phyloP scores from a whole-genome alignment of 495 filamentous ascomycete species.

The Aspergillus diversus region DNA sequence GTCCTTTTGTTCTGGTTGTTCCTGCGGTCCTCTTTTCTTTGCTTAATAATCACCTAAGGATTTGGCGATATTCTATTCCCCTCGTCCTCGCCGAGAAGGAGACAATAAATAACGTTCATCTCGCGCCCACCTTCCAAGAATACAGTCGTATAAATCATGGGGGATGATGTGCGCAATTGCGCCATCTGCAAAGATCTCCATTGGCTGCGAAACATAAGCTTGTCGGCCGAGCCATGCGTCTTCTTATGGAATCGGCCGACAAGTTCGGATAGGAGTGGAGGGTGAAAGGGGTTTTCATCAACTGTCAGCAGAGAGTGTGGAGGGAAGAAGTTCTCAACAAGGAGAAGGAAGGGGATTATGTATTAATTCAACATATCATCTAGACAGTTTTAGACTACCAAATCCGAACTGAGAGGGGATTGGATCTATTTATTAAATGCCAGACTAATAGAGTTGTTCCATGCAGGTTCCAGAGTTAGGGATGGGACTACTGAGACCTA shows the following conservation, averaged over 20 bases:
- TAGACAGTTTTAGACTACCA: too few relatives aligned
- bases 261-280: slow-evolving; percentile 16
- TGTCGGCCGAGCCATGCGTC: slow-evolving; percentile 34
- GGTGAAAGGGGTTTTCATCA: background rate
- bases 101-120: too few relatives aligned
- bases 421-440: too few relatives aligned
- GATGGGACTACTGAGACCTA: too few relatives aligned
- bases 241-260: slow-evolving; percentile 35
- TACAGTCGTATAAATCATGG: background rate
- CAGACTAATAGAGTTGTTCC: background rate
- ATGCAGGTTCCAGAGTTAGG: background rate
- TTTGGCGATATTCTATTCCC: too few relatives aligned
- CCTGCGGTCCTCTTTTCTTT: too few relatives aligned
- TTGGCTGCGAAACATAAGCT: slow-evolving; percentile 33
- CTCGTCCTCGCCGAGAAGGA: too few relatives aligned
- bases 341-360: too few relatives aligned
- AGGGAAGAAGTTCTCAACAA: background rate
- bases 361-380: too few relatives aligned
- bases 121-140: background rate
- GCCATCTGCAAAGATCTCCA: slow-evolving; percentile 37
- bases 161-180: slow-evolving; percentile 28
- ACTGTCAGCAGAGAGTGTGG: background rate
- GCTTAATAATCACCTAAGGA: too few relatives aligned
- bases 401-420: too few relatives aligned
- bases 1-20: too few relatives aligned